Evolutionary conservation across 441 rosid genomes (phyloP).

Genomic region (Metrosideros polymorpha): DNA sequence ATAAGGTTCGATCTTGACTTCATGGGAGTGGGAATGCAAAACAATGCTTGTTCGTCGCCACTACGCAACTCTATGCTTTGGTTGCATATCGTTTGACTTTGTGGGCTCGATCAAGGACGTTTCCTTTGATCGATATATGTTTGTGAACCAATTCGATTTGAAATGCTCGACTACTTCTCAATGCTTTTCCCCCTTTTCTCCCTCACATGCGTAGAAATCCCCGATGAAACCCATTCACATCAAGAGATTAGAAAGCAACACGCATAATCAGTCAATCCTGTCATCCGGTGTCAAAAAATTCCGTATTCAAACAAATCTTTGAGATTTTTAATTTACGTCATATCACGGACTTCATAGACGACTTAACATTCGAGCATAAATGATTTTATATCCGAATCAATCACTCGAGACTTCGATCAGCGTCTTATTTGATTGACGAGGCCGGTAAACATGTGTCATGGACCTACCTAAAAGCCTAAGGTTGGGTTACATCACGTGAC

Average conservation of each 20-base stretch:
- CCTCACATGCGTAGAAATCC: too few relatives aligned
- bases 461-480: background rate
- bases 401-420: background rate
- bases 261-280: background rate
- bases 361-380: background rate
- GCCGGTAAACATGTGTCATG: background rate
- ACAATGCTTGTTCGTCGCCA: background rate
- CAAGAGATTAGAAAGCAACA: background rate
- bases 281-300: rapidly evolving
- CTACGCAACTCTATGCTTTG: background rate
- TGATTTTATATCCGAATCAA: background rate
- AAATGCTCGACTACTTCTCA: background rate
- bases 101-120: background rate
- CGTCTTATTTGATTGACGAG: background rate
- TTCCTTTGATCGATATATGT: background rate
- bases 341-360: rapidly evolving
- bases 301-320: background rate
- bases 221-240: too few relatives aligned
- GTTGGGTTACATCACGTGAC: background rate
- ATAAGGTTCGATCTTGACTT: rapidly evolving
- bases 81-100: background rate
- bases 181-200: background rate
- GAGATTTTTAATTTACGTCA: rapidly evolving
- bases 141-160: background rate
- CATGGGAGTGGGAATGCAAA: background rate